Conservation (phyloP, 2,329 filamentous ascomycete species). For the Aspergillus neotritici region DNA sequence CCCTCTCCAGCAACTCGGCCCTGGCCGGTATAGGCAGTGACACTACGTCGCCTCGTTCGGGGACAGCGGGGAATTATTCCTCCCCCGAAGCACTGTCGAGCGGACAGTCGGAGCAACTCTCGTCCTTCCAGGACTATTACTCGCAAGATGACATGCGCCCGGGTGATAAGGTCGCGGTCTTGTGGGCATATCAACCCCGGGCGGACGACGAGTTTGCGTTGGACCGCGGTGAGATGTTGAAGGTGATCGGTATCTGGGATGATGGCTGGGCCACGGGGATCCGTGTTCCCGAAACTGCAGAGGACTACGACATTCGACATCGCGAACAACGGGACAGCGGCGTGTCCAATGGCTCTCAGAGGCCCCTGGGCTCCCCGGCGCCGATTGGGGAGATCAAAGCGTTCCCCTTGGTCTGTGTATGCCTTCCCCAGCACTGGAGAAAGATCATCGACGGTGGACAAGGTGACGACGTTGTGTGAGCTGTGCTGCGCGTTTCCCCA, state of each 20-base stretch:
- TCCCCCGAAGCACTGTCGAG: slow-evolving; percentile 78
- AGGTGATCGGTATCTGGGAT: slow-evolving; percentile 97
- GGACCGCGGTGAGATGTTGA: slow-evolving; percentile 95
- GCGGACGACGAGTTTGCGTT: slow-evolving; percentile 89
- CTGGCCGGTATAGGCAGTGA: slow-evolving; percentile 60
- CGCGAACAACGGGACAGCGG: slow-evolving; percentile 85
- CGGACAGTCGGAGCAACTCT: slow-evolving; percentile 89
- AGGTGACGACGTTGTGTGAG: slow-evolving; percentile 21
- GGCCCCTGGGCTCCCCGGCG: slow-evolving; percentile 56
- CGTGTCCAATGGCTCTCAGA: slow-evolving; percentile 72
- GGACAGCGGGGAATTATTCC: slow-evolving; percentile 66
- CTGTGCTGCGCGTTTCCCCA: slow-evolving; percentile 10
- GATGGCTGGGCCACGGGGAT: slow-evolving; percentile 97
- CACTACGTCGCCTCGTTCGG: slow-evolving; percentile 61
- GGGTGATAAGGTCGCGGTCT: slow-evolving; percentile 78
- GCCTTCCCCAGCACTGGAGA: slow-evolving; percentile 89
- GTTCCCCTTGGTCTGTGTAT: slow-evolving; percentile 94
- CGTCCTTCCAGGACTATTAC: slow-evolving; percentile 98
- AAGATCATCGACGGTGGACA: slow-evolving; percentile 89
- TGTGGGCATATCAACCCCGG: slow-evolving; percentile 96
- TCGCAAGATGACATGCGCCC: slow-evolving; percentile 94
- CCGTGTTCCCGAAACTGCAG: slow-evolving; percentile 71
- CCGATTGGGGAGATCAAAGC: slow-evolving; percentile 85
- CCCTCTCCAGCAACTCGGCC: slow-evolving; percentile 76
- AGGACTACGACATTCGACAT: slow-evolving; percentile 77